A percentile compares a stretch with the other conserved stretches of the same genome.
Evolutionary conservation across 768 basidiomycete genomes (phyloP).

Genomic region (Pleurotus tuoliensis): DNA sequence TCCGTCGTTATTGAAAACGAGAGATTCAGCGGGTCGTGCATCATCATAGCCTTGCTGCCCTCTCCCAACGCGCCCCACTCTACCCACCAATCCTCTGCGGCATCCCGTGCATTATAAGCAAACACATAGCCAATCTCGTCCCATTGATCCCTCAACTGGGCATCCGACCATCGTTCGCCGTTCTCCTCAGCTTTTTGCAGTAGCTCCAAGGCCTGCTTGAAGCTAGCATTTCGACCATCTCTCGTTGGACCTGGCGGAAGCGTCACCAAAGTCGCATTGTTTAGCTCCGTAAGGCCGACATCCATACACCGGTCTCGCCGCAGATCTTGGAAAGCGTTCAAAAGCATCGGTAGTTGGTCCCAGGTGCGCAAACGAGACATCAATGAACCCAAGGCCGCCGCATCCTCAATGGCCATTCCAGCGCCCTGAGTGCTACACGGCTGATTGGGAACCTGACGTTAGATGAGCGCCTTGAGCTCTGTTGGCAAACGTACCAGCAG

Average conservation of each 20-base stretch:
- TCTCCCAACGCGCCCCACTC: constrained; percentile 45
- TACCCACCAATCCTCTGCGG: constrained; percentile 59
- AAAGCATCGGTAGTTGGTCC: constrained; percentile 43
- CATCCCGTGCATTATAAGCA: constrained; percentile 46
- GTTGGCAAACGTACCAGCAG: constrained; percentile 34
- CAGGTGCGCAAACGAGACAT: constrained; percentile 42
- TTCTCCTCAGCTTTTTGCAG: neutral
- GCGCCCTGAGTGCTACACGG: constrained; percentile 44
- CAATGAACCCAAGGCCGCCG: constrained; percentile 49
- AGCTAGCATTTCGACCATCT: constrained; percentile 36
- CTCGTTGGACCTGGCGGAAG: constrained; percentile 39
- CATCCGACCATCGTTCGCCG: constrained; percentile 34
- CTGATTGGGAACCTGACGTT: constrained; percentile 21
- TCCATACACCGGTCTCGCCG: constrained; percentile 40
- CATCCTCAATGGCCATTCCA: constrained; percentile 51
- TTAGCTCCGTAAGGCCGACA: constrained; percentile 39
- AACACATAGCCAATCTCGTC: constrained; percentile 44
- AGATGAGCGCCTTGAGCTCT: neutral
- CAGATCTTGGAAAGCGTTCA: constrained; percentile 49
- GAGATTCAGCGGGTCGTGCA: constrained; percentile 14
- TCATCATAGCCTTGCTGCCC: constrained; percentile 18
- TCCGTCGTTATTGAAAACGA: constrained; percentile 12
- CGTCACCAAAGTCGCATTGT: constrained; percentile 36
- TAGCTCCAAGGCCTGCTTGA: constrained; percentile 23
- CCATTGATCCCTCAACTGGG: constrained; percentile 39